These are phyloP conservation scores for Dinochytrium kinnereticum DNA, from an alignment of 371 early-diverging fungal species.

Conservation along the genomic window DNA sequence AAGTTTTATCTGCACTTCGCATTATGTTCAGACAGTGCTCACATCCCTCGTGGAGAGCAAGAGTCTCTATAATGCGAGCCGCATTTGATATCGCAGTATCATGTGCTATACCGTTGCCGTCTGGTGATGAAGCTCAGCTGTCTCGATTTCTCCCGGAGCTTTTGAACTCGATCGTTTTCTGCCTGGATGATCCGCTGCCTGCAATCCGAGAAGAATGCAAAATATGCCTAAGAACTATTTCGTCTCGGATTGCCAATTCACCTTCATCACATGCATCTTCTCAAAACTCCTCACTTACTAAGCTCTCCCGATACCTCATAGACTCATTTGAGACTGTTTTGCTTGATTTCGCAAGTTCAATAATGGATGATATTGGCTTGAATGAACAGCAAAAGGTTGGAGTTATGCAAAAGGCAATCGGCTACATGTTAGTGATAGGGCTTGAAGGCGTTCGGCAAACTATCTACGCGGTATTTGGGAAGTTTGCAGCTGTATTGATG, in stretches of 20 bases:
- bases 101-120: background rate
- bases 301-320: background rate
- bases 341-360: background rate
- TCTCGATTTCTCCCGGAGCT: background rate
- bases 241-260: no score
- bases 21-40: background rate
- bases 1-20: background rate
- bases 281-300: background rate
- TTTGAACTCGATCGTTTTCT: background rate
- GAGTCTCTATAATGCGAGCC: background rate
- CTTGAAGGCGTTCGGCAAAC: background rate
- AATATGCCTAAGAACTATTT: no score
- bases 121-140: background rate
- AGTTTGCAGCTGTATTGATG: background rate
- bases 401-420: background rate
- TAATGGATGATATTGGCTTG: background rate
- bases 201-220: no score
- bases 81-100: background rate
- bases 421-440: background rate
- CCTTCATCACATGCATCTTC: no score
- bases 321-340: background rate
- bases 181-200: background rate
- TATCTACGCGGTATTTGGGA: background rate
- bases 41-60: background rate
- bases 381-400: background rate